These are phyloP conservation scores for Ustilago crameri DNA, from an alignment of 1,284 basidiomycete species.

Conservation along the genomic window DNA sequence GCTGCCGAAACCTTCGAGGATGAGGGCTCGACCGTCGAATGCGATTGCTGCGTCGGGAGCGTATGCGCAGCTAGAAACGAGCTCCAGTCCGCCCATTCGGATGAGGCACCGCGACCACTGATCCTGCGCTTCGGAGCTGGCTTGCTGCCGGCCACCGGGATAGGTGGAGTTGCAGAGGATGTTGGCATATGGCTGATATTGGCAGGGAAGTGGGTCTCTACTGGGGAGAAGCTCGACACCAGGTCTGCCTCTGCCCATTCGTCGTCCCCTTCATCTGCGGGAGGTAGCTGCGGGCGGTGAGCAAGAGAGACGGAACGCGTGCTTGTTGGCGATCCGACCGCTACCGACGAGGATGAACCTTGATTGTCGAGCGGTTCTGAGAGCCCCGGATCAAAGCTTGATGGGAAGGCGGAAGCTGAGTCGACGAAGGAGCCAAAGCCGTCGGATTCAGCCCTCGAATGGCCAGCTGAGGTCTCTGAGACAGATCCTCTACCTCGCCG, in stretches of 20 bases:
- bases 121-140: constrained; percentile 18
- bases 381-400: constrained; percentile 32
- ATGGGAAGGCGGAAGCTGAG: constrained; percentile 26
- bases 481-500: constrained; percentile 41
- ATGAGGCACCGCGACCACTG: constrained; percentile 30
- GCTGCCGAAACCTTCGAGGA: background rate
- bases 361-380: constrained; percentile 22
- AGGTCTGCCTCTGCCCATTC: constrained; percentile 52
- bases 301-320: constrained; percentile 13
- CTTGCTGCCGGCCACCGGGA: background rate
- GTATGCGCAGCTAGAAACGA: constrained; percentile 40
- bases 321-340: constrained; percentile 14
- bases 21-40: constrained; percentile 4
- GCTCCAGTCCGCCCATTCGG: constrained; percentile 45
- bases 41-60: constrained; percentile 20
- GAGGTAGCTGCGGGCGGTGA: background rate
- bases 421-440: constrained; percentile 53
- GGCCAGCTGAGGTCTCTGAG: constrained; percentile 16
- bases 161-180: background rate
- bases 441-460: constrained; percentile 34
- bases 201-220: constrained; percentile 15
- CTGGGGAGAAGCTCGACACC: constrained; percentile 51
- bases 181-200: background rate
- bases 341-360: constrained; percentile 20
- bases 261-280: constrained; percentile 22